These are phyloP conservation scores for Oryza punctata DNA, from an alignment of 176 grass and related monocot genomes.

Conservation along the genomic window DNA sequence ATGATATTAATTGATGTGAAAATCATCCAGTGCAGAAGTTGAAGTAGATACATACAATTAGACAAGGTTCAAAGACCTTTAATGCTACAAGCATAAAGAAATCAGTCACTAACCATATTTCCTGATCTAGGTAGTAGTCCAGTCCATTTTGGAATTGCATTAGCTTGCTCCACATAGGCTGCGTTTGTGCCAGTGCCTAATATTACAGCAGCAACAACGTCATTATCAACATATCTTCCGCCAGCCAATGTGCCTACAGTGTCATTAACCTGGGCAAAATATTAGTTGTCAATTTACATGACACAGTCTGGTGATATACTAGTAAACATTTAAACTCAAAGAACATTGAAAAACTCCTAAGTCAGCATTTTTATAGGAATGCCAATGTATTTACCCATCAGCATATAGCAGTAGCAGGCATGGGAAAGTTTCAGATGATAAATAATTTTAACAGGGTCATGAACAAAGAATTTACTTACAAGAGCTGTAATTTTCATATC, in stretches of 20 bases:
- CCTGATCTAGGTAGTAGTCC: slow-evolving; percentile 73
- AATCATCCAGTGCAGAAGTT: slow-evolving; percentile 30
- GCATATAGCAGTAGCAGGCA: background rate
- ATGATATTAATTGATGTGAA: slow-evolving; percentile 10
- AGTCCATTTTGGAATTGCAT: slow-evolving; percentile 84
- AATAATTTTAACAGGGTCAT: background rate
- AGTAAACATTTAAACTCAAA: background rate
- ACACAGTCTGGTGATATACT: background rate
- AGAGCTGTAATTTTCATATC: slow-evolving; percentile 87
- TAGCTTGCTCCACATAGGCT: slow-evolving; percentile 78
- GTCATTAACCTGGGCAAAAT: slow-evolving; percentile 73
- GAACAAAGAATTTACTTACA: slow-evolving; percentile 45
- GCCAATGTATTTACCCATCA: background rate
- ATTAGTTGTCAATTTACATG: slow-evolving; percentile 8
- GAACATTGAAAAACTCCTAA: background rate
- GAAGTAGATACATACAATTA: background rate
- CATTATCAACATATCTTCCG: slow-evolving; percentile 73
- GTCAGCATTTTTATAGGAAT: background rate
- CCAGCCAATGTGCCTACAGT: slow-evolving; percentile 91
- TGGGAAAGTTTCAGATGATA: background rate
- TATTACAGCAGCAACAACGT: slow-evolving; percentile 80
- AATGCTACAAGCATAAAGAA: slow-evolving; percentile 24
- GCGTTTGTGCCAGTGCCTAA: slow-evolving; percentile 95
- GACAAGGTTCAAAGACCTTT: slow-evolving; percentile 18
- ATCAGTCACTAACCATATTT: slow-evolving; percentile 60